Conservation (phyloP, 768 basidiomycete genomes). For the Leccinum aurantiacum region DNA sequence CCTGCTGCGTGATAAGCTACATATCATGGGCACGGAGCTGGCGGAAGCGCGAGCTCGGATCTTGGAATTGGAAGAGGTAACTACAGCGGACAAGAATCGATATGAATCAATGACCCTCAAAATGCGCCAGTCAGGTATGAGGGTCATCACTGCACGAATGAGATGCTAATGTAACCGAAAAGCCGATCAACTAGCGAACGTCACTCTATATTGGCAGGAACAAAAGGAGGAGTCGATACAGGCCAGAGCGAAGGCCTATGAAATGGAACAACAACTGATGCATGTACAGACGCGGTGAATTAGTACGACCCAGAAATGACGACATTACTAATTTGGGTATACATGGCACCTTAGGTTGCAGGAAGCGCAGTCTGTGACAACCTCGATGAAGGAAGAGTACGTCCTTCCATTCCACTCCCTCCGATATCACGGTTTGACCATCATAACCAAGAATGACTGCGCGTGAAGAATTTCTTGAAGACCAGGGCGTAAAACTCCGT, state of each 20-base stretch:
- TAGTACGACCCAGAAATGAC: neutral
- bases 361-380: slow-evolving; percentile 26
- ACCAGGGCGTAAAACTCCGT: slow-evolving; percentile 28
- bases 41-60: slow-evolving; percentile 42
- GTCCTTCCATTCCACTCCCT: slow-evolving; percentile 23
- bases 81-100: slow-evolving; percentile 22
- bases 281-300: slow-evolving; percentile 25
- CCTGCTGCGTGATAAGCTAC: slow-evolving; percentile 47
- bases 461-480: slow-evolving; percentile 24
- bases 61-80: slow-evolving; percentile 36
- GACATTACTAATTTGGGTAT: slow-evolving; percentile 14
- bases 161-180: slow-evolving; percentile 16
- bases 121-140: slow-evolving; percentile 29
- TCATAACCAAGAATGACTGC: slow-evolving; percentile 22
- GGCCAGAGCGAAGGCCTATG: slow-evolving; percentile 19
- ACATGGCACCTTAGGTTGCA: slow-evolving; percentile 20
- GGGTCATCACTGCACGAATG: neutral
- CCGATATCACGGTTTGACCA: slow-evolving; percentile 14
- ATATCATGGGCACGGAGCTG: slow-evolving; percentile 41
- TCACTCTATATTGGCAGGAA: slow-evolving; percentile 27
- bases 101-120: slow-evolving; percentile 21
- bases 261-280: slow-evolving; percentile 29
- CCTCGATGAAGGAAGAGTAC: slow-evolving; percentile 34
- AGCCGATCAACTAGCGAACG: slow-evolving; percentile 24
- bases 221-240: slow-evolving; percentile 32